These are phyloP conservation scores for Leishmania martiniquensis DNA, from an alignment of 208 protist species.

Conservation along the genomic window DNA sequence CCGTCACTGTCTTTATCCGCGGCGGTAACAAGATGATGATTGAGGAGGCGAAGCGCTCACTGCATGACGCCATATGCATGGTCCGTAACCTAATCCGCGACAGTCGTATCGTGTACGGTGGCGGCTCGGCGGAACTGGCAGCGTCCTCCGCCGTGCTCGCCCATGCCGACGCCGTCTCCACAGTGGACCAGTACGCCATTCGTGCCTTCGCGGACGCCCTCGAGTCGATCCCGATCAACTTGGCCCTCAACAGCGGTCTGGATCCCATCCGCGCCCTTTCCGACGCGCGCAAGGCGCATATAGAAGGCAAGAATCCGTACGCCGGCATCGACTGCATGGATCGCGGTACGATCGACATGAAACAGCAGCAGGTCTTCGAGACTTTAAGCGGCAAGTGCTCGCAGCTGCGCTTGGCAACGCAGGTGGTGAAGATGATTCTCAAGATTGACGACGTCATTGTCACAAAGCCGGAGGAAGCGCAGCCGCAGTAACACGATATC, in stretches of 20 bases:
- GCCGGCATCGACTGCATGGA: conserved; percentile 99
- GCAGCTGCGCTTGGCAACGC: conserved; percentile 99
- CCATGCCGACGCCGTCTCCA: conserved; percentile 93
- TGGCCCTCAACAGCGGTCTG: conserved; percentile 99
- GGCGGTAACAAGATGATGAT: conserved; percentile 99
- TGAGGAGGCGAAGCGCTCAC: conserved; percentile 99
- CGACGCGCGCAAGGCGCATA: conserved; percentile 95
- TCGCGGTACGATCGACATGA: conserved; percentile 97
- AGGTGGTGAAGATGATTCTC: conserved; percentile 99
- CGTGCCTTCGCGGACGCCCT: conserved; percentile 99
- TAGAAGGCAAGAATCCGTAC: conserved; percentile 94
- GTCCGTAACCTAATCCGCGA: conserved; percentile 99
- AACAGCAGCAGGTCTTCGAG: conserved; percentile 98
- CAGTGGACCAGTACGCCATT: conserved; percentile 99
- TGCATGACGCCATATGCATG: conserved; percentile 99
- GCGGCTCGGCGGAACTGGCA: conserved; percentile 99
- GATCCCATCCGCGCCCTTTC: conserved; percentile 97
- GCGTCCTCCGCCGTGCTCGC: conserved; percentile 95
- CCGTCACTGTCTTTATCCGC: conserved; percentile 99
- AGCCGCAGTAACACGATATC: conserved; percentile 40
- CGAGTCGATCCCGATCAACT: conserved; percentile 98
- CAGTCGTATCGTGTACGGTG: conserved; percentile 99
- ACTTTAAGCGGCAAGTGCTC: conserved; percentile 99
- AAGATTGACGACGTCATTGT: conserved; percentile 99
- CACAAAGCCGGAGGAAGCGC: conserved; percentile 80